Evolutionary conservation across 139 green algal species (phyloP), one percentile per base, ranked within the genome.

Genomic region (Auxenochlorella protothecoides): DNA sequence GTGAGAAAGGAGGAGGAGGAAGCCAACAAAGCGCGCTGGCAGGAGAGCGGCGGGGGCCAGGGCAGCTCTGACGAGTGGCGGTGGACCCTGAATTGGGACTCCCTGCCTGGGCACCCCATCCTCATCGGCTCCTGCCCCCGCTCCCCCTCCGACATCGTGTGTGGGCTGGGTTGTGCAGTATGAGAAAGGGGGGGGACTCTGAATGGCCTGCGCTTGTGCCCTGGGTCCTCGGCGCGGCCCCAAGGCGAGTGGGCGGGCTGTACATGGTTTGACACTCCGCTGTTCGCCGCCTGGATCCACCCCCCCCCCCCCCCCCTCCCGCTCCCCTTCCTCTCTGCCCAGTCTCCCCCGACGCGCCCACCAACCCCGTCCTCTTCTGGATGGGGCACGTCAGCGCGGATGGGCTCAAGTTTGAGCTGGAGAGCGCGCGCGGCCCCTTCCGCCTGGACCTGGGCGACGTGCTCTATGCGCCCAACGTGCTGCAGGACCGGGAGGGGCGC

Each of bases 291-390:
- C 55, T 16, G n/a, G 6, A 16, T n/a, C 68, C 68, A 52, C 69
- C 59, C 8, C 71, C 5, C 5, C 5, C 16, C 55, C 6, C 55
- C 2, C 13, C 52, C 8, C 55, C 13, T 65, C 55, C 5, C 7
- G 59, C 15, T 55, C 2, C 27, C 14, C 7, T 59, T 0, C 5
- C 57, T 70, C 27, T 44, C 27, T 44, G 27, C 27, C 65, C 73
- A 78, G 73, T 88, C 27, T 80, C 78, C 4, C 78, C 86, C 12
- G 72, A 88, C 75, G 70, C 79, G 6, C 80, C 86, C 61, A 77
- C 74, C 66, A 86, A 92, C 78, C 80, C 87, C 5, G 79, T 90
- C 65, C 70, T 88, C 51, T 86, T 84, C 70, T 90, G 78, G 83
- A 81, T 74, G 66, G 79, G 75, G 12, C 65, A 53, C 60, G 3